Evolutionary conservation across 306 rosid species (phyloP).

Genomic region (Prunus armeniaca): DNA sequence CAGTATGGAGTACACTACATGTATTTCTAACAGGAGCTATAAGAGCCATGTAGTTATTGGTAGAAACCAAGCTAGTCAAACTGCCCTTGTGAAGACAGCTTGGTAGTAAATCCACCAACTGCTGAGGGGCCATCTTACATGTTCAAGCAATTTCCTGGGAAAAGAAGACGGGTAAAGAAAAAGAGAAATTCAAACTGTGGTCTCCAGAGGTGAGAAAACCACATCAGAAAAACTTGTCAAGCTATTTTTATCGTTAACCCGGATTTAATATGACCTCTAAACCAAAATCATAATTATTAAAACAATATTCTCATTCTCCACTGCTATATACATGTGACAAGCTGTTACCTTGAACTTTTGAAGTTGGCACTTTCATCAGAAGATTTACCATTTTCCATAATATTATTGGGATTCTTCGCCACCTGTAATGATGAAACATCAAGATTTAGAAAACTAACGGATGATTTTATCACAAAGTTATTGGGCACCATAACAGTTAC

Average conservation of each 20-base stretch:
- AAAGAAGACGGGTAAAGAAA: not conserved
- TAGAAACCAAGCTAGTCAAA: not conserved
- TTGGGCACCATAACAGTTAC: not conserved
- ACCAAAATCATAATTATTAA: not conserved
- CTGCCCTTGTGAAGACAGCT: not conserved
- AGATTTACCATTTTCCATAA: constrained; percentile 23
- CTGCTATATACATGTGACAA: not conserved
- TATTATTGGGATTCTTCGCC: constrained; percentile 27
- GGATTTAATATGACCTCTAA: not conserved
- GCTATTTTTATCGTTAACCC: not conserved
- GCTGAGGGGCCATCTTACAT: not conserved
- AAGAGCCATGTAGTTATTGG: constrained; percentile 2
- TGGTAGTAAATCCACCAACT: not conserved
- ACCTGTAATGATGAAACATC: constrained; percentile 36
- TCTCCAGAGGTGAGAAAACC: not conserved
- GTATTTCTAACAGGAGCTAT: not conserved
- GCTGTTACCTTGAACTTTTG: constrained; percentile 60
- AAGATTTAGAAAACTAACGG: not conserved
- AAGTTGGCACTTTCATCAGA: constrained; percentile 38
- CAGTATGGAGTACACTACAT: not conserved
- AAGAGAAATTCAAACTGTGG: not conserved
- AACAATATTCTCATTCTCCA: not conserved
- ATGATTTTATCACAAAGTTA: not conserved
- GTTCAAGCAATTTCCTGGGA: not conserved
- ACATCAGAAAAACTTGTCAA: not conserved